phyloP scores from a whole-genome alignment of 495 filamentous ascomycete species.

The Annulohypoxylon moriforme region DNA sequence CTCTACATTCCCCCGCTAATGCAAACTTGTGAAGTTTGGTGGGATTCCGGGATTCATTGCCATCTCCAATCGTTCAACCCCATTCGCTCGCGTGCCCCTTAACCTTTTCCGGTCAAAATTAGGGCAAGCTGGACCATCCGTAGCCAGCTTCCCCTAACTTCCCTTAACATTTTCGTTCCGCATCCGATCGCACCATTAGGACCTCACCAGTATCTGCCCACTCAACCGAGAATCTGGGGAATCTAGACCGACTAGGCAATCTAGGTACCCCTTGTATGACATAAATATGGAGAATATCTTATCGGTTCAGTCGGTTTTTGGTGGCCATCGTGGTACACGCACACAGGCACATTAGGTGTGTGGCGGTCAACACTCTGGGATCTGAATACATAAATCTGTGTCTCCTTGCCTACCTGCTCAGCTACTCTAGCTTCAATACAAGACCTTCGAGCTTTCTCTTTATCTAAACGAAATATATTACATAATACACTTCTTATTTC shows the following conservation, averaged over 20 bases:
- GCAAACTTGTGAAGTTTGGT: background rate
- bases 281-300: conserved; percentile 37
- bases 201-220: conserved; percentile 40
- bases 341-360: conserved; percentile 5
- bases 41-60: conserved; percentile 6
- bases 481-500: background rate
- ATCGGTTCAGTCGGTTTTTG: conserved; percentile 12
- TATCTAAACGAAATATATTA: background rate
- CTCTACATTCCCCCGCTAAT: conserved; percentile 1
- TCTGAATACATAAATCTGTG: conserved; percentile 27
- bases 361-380: conserved; percentile 29
- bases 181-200: conserved; percentile 33
- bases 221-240: conserved; percentile 33
- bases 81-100: conserved; percentile 39
- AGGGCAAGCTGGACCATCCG: conserved; percentile 6
- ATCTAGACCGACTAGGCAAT: conserved; percentile 25
- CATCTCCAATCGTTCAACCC: conserved; percentile 11
- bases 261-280: conserved; percentile 35
- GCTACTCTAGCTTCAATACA: no score
- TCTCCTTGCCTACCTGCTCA: background rate
- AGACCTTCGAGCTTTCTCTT: background rate
- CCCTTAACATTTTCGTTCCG: conserved; percentile 37
- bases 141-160: conserved; percentile 22
- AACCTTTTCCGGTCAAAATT: conserved; percentile 25
- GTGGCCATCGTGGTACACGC: background rate